A percentile compares a stretch with the other conserved stretches of the same genome.
These are phyloP conservation scores for Candida tibetensis DNA, from an alignment of 805 yeast genomes.

Conservation along the genomic window DNA sequence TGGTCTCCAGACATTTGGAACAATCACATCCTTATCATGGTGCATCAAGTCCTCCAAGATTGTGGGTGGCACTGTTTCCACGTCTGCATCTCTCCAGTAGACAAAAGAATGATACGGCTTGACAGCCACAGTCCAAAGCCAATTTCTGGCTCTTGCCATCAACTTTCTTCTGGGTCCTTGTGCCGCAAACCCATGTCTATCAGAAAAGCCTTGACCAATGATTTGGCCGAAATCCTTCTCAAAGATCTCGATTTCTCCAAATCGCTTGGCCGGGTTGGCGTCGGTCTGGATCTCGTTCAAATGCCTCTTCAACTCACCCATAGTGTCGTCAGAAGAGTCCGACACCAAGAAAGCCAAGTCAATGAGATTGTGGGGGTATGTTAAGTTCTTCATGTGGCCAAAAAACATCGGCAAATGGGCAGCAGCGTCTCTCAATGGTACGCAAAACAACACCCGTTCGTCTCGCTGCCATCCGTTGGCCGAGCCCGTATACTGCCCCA, in stretches of 20 bases:
- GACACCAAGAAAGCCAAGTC: conserved; percentile 84
- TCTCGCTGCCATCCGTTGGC: conserved; percentile 74
- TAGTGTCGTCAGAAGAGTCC: conserved; percentile 86
- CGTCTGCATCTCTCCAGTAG: conserved; percentile 97
- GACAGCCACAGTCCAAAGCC: conserved; percentile 84
- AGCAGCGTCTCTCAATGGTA: conserved; percentile 90
- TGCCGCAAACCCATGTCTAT: conserved; percentile 92
- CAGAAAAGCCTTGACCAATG: conserved; percentile 89
- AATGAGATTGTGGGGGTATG: conserved; percentile 83
- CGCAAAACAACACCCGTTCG: conserved; percentile 80
- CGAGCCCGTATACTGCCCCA: conserved; percentile 61
- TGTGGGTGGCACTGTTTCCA: conserved; percentile 84
- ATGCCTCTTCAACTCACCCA: conserved; percentile 60
- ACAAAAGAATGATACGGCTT: conserved; percentile 95
- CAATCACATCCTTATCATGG: conserved; percentile 87
- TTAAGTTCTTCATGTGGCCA: conserved; percentile 70
- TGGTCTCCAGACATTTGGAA: conserved; percentile 93
- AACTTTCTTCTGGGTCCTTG: conserved; percentile 93
- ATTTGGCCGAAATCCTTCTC: conserved; percentile 93
- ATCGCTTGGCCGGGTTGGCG: conserved; percentile 57
- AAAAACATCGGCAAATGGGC: conserved; percentile 88
- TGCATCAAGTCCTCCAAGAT: conserved; percentile 90
- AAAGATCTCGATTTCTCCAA: conserved; percentile 82
- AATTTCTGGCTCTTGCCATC: conserved; percentile 95
- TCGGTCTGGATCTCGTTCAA: conserved; percentile 64